Percentiles rank a stretch among this genome's conserved stretches.
These are phyloP conservation scores for Ophiocordyceps unilateralis DNA, from an alignment of 2,329 filamentous ascomycete genomes.

Conservation along the genomic window DNA sequence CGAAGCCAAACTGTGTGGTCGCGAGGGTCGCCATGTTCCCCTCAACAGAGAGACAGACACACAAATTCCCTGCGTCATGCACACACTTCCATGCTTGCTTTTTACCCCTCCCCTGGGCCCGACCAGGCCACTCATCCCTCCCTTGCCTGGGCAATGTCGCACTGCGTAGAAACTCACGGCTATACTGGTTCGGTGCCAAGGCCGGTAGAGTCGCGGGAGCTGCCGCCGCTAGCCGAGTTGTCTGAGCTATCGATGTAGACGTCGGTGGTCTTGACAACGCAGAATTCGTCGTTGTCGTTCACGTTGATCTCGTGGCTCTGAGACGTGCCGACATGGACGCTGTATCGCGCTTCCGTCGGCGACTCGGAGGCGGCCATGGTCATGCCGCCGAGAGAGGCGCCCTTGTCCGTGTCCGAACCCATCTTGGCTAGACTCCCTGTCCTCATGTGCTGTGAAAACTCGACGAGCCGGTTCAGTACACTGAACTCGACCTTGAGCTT, in stretches of 20 bases:
- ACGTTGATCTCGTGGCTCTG: not conserved
- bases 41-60: too few species aligned
- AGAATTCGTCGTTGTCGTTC: not conserved
- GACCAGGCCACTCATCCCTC: not conserved
- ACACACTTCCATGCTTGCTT: too few species aligned
- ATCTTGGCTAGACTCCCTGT: not conserved
- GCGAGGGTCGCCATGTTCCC: not conserved
- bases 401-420: not conserved
- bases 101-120: too few species aligned
- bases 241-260: not conserved
- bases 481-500: slow-evolving; percentile 20
- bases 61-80: not conserved
- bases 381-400: not conserved
- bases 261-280: not conserved
- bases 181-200: too few species aligned
- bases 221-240: not conserved
- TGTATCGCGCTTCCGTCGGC: not conserved
- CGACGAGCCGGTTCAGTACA: slow-evolving; percentile 17
- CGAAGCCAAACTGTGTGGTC: not conserved
- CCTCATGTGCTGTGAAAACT: slow-evolving; percentile 12
- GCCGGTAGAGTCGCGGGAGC: not conserved
- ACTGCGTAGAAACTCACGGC: too few species aligned
- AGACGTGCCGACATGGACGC: not conserved
- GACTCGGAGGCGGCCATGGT: not conserved
- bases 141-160: not conserved